Base-by-base conservation (phyloP, 345 rosid genomes). In the Euphorbia lathyris region DNA sequence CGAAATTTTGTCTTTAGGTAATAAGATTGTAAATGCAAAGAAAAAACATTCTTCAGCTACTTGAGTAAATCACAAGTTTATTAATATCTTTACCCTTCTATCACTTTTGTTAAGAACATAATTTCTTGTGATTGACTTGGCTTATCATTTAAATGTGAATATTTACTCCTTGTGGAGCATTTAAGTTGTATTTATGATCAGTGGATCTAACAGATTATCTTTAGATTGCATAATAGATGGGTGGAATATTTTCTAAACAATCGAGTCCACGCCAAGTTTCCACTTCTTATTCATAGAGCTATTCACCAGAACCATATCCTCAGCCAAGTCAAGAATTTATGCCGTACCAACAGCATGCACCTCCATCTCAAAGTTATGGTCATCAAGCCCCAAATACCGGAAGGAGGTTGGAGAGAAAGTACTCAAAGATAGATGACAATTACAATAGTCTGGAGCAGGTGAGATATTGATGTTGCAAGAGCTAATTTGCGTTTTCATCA, bases 401-500 rank as follows among this genome's bases (percentile, higher is more conserved):
- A 82, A 81, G 73, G 83, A 82, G 75, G 67, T 68, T 88, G 73
- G 88, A 85, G 72, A 79, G 94, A 77, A 86, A 88, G 75, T 88
- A 74, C 65, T 85, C 90, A 4, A 88, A 85, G 78, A 88, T 88
- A 79, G 81, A 84, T 67, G 94, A 88, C 77, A 45, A 86, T 70
- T 86, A 82, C 71, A 79, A 63, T 55, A 86, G 81, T 78, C 82
- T 88, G 71, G 94, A 81, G 42, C 91, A 88, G 89, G 91, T 86
- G 71, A 67, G 42, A 17, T 66, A 22, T 13, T 42, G 29, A 29
- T 47, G 9, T 23, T 3, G 32, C 42, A 6, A 25, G 29, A 40
- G 4, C 26, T 65, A 34, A 27, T 12, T 16, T 64, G 3, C 19
- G 22, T 43, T 45, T 65, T 47, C 13, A 16, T 27, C 42, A 65